Base-by-base conservation (phyloP, 768 basidiomycete genomes). In the Mycena latifolia region DNA sequence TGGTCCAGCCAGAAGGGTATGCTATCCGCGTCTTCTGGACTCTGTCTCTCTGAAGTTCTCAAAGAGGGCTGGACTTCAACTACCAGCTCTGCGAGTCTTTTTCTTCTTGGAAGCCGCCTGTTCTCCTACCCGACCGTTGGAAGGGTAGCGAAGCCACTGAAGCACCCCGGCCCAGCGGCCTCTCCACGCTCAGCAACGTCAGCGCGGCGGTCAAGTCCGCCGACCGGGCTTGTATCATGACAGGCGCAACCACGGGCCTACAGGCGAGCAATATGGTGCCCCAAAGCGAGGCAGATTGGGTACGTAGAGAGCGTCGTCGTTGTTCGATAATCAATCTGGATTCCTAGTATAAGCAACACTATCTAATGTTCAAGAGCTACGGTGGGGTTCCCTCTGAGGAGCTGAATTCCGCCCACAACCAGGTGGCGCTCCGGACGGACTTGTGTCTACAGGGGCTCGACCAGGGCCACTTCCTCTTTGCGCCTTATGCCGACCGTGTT, bases 31-130 rank as follows among this genome's bases (percentile, higher is more conserved):
- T 53, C 51, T 61, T 58, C 12, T 25, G 20, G 24, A 54, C 27
- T 25, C 52, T 24, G 52, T 39, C 48, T 37, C 20, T 41, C 51
- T 53, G 60, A 61, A 41, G 20, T 60, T 60, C 58, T 39, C 37
- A 39, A 53, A 54, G 60, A 35, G 39, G 6, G 25, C 37, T 39
- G 28, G 54, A 55, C 28, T 28, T 24, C 46, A 31, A 48, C 37
- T 63, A 63, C 24, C 27, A 20, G 12, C 46, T 63, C 0, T 63
- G 54, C 22, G 9, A 0, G 1, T 48, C 27, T 12, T 63, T 63
- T 24, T 25, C 20, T n/a, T 46, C 25, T 5, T 63, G 62, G 62
- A 25, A 25, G 11, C 46, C 55, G 27, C 62, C 62, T 24, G 37
- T 22, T 18, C 11, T 6, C 0, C 50, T 63, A 18, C 62, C 54